phyloP scores from a whole-genome alignment of 208 protist species.

The Trypanosoma boissoni region DNA sequence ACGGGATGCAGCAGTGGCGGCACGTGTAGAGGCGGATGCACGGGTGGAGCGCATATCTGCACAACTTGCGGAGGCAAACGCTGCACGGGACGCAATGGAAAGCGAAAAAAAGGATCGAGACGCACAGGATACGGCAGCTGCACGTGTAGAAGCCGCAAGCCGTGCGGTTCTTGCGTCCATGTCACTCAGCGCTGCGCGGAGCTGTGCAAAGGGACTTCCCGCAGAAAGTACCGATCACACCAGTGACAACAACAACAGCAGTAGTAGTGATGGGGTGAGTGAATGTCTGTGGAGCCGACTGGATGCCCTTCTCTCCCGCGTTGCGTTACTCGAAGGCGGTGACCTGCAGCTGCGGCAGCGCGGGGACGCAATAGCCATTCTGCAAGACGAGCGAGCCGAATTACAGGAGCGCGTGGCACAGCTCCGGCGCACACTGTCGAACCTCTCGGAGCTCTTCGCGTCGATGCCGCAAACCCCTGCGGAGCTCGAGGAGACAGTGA shows the following conservation, averaged over 20 bases:
- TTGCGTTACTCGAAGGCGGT: neutral
- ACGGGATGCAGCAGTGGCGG: no score
- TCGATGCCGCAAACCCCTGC: constrained; percentile 3
- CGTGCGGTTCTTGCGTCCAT: no score
- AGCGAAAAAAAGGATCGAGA: neutral
- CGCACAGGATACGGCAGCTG: neutral
- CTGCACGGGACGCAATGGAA: no score
- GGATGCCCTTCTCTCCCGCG: neutral
- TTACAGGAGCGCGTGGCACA: constrained; percentile 9
- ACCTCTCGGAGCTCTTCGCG: constrained; percentile 17
- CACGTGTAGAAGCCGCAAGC: no score
- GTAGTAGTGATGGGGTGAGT: neutral
- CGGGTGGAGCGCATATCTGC: neutral
- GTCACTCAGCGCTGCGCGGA: no score
- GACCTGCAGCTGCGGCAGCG: constrained; percentile 9
- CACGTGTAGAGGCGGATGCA: neutral
- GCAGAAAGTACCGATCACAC: neutral
- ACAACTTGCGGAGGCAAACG: neutral
- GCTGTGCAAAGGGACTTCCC: neutral
- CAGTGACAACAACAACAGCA: neutral
- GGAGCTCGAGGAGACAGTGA: constrained; percentile 10
- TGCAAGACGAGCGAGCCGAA: constrained; percentile 10
- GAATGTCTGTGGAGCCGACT: neutral
- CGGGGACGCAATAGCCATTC: constrained; percentile 11
- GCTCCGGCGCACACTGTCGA: constrained; percentile 10